phyloP scores from a whole-genome alignment of 2,329 filamentous ascomycete genomes.

The Colletotrichum filicis region DNA sequence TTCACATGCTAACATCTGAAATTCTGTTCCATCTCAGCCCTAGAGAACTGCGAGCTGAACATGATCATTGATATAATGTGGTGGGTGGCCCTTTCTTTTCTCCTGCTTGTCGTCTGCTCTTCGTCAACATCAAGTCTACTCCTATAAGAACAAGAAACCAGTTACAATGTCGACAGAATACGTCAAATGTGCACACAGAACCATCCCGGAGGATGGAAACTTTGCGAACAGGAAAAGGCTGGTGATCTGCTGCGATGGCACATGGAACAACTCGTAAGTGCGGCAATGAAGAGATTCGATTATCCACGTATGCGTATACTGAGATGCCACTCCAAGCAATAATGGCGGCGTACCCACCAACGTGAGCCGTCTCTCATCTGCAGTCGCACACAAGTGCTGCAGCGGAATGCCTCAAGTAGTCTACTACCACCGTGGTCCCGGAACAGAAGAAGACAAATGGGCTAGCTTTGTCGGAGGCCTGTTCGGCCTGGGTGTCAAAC shows the following conservation, averaged over 20 bases:
- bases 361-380: constrained; percentile 46
- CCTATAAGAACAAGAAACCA: background rate
- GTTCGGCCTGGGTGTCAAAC: constrained; percentile 39
- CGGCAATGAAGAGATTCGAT: background rate
- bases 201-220: background rate
- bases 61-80: background rate
- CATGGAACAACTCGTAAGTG: constrained; percentile 44
- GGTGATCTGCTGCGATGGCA: constrained; percentile 51
- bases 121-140: background rate
- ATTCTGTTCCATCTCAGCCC: background rate
- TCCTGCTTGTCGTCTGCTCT: background rate
- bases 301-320: background rate
- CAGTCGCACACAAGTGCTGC: constrained; percentile 42
- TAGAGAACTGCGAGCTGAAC: background rate
- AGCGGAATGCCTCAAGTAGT: constrained; percentile 47
- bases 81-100: too few species aligned
- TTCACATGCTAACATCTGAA: background rate
- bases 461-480: constrained; percentile 39
- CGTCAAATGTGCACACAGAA: background rate
- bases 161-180: background rate
- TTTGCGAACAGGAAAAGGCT: constrained; percentile 37
- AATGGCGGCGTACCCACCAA: constrained; percentile 39
- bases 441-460: constrained; percentile 40
- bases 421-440: constrained; percentile 50
- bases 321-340: background rate